phyloP scores from a whole-genome alignment of 1,284 basidiomycete genomes.

The Agroathelia rolfsii region DNA sequence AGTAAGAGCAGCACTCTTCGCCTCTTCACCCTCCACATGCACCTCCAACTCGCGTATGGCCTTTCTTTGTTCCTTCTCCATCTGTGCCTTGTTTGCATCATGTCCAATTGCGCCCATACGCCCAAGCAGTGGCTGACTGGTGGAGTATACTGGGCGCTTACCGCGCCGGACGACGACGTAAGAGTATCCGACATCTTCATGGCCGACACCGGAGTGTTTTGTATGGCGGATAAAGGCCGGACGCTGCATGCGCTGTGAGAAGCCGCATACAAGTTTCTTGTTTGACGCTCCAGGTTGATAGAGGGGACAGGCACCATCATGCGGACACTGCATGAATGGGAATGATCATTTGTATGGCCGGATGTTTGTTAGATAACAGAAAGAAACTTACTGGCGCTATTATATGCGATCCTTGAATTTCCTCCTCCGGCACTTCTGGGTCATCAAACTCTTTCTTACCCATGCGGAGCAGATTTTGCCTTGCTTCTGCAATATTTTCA shows the following conservation, averaged over 20 bases:
- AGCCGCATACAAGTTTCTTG: slow-evolving; percentile 67
- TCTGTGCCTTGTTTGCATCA: slow-evolving; percentile 22
- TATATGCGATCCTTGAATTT: slow-evolving; percentile 59
- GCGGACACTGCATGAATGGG: slow-evolving; percentile 63
- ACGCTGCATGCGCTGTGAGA: slow-evolving; percentile 80
- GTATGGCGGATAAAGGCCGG: slow-evolving; percentile 81
- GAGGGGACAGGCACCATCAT: slow-evolving; percentile 81
- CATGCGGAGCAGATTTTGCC: slow-evolving; percentile 66
- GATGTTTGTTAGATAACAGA: slow-evolving; percentile 13
- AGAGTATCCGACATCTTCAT: slow-evolving; percentile 83
- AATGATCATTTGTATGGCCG: slow-evolving; percentile 10
- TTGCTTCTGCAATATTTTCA: slow-evolving; percentile 72
- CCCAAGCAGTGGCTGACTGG: slow-evolving; percentile 35
- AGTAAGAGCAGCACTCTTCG: too few species aligned
- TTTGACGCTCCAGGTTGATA: slow-evolving; percentile 36
- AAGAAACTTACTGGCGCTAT: slow-evolving; percentile 62
- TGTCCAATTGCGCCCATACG: slow-evolving; percentile 56
- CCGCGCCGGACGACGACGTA: slow-evolving; percentile 89
- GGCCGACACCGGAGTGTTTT: slow-evolving; percentile 75
- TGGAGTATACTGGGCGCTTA: slow-evolving; percentile 43
- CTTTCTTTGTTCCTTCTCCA: slow-evolving; percentile 28
- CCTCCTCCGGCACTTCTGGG: slow-evolving; percentile 24
- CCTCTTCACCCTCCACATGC: slow-evolving; percentile 29
- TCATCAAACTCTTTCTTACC: slow-evolving; percentile 51
- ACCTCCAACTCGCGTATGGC: slow-evolving; percentile 34